Percentiles rank a stretch among this genome's conserved stretches.
Conservation (phyloP, 73 alveolate species). For the Tetrahymena thermophila region DNA sequence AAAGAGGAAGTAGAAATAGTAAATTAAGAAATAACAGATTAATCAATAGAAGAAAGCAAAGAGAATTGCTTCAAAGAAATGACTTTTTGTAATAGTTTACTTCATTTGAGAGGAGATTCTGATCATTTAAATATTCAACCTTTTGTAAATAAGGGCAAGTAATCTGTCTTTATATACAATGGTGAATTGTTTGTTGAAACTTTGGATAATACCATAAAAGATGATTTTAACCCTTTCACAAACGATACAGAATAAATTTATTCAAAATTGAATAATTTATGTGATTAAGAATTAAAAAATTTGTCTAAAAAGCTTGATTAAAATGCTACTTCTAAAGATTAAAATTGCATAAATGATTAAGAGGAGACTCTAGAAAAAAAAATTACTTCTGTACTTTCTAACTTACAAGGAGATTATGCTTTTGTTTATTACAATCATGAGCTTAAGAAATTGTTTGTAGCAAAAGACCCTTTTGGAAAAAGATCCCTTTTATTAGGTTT, state of each 20-base stretch:
- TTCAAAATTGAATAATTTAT: slow-evolving; percentile 7
- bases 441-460: slow-evolving; percentile 49
- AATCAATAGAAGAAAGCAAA: not conserved
- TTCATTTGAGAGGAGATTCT: slow-evolving; percentile 72
- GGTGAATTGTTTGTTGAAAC: slow-evolving; percentile 76
- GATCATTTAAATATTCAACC: slow-evolving; percentile 47
- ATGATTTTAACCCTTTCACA: slow-evolving; percentile 4
- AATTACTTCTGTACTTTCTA: not conserved
- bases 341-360: not conserved
- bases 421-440: slow-evolving; percentile 64
- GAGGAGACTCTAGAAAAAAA: not conserved
- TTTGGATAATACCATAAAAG: not conserved
- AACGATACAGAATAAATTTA: not conserved
- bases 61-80: not conserved
- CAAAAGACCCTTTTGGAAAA: slow-evolving; percentile 88
- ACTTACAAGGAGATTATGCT: slow-evolving; percentile 75
- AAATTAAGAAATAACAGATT: not conserved
- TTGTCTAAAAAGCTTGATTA: not conserved
- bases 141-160: slow-evolving; percentile 6
- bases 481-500: slow-evolving; percentile 71
- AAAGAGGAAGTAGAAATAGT: not conserved
- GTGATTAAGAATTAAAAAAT: slow-evolving; percentile 39
- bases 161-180: slow-evolving; percentile 67
- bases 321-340: not conserved
- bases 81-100: slow-evolving; percentile 15